Conservation (phyloP, 164 flowering plant species). For the Litsea cubeba region DNA sequence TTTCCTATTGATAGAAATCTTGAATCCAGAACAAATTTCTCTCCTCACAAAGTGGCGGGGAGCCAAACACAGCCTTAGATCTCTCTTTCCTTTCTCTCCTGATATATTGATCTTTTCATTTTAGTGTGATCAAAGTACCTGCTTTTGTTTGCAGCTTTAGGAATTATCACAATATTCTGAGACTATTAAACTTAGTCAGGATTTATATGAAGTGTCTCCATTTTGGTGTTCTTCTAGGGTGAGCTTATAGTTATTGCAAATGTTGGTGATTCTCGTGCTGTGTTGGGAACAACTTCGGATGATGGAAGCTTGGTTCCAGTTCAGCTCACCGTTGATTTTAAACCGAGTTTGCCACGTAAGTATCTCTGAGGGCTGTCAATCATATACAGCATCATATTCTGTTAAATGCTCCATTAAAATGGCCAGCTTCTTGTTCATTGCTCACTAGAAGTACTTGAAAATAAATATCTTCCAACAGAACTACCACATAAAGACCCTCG, state of each 20-base stretch:
- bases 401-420: background rate
- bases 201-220: conserved; percentile 5
- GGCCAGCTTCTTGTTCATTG: background rate
- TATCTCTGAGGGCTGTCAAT: conserved; percentile 8
- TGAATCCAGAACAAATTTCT: background rate
- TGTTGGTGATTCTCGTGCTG: conserved; percentile 94
- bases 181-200: background rate
- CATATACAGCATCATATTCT: background rate
- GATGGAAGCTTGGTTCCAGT: conserved; percentile 68
- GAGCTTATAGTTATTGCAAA: conserved; percentile 61
- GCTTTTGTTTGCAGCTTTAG: background rate
- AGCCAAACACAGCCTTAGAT: background rate
- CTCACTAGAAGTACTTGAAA: background rate
- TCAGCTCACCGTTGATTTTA: conserved; percentile 78
- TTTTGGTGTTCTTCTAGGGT: conserved; percentile 42
- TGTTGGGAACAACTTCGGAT: conserved; percentile 65
- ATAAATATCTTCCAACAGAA: background rate
- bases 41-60: background rate
- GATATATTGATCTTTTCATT: background rate
- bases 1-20: background rate
- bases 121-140: background rate
- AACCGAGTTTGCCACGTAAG: conserved; percentile 83
- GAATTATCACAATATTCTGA: background rate
- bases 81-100: background rate
- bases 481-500: background rate